Evolutionary conservation across 345 rosid species (phyloP), one percentile per base, ranked within the genome.

Genomic region (Aegle marmelos): DNA sequence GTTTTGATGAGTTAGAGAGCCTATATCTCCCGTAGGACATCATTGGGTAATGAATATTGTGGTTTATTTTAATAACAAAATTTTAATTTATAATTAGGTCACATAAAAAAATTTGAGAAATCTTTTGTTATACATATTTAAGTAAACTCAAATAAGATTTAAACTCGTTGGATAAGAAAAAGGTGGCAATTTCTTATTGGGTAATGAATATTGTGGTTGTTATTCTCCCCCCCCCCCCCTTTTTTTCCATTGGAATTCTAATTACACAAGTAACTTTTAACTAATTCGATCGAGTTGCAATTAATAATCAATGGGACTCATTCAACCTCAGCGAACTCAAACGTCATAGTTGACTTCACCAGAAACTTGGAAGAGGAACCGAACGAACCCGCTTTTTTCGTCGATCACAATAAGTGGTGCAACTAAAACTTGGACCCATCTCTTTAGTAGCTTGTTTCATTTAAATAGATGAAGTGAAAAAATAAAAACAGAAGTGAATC

Each of bases 381-480:
- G 64, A 59, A 30, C 8, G 78, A 50, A 8, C 66, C 16, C 61
- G 65, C 34, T n/a, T 28, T 31, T 22, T 53, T 31, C 50, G 50
- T 11, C 50, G 13, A 10, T 3, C 50, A 30, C 30, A 65, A 13
- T n/a, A 65, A 65, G 62, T 53, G 78, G 71, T n/a, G 50, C 24
- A 63, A 50, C 33, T 54, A 58, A 75, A 80, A 37, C 76, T 75
- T 80, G 75, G 77, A 77, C 65, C 74, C 65, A 77, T 56, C 34
- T 54, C 59, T 74, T 48, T 21, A 19, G 17, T 34, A 16, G 48
- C 48, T 65, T 65, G 27, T 64, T 64, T 64, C 21, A 10, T 19
- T 64, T 31, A 64, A 64, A 33, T 64, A 33, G 8, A 31, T 33
- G 24, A 33, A 64, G 21, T 5, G 33, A 19, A 64, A 21, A 19